Percentiles rank a stretch among this genome's conserved stretches.
phyloP scores from a whole-genome alignment of 306 rosid genomes.

The Canavalia gladiata region DNA sequence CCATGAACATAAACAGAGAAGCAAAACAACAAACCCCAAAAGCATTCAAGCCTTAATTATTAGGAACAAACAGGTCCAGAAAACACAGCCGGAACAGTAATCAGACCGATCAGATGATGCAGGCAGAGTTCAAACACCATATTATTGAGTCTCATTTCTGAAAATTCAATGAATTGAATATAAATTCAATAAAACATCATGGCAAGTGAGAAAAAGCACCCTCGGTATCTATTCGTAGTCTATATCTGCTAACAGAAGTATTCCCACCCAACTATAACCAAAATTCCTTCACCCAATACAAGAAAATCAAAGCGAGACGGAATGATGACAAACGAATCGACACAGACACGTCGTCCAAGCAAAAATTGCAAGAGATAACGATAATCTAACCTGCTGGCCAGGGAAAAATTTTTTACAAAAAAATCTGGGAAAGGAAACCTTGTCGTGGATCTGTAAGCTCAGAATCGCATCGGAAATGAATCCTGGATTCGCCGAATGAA shows the following conservation, averaged over 20 bases:
- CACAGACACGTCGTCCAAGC: neutral
- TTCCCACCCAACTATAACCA: constrained; percentile 14
- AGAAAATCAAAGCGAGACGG: constrained; percentile 25
- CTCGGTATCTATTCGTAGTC: neutral
- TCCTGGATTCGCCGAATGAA: constrained; percentile 41
- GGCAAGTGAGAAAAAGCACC: neutral
- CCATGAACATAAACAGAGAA: neutral
- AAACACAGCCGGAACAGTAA: constrained; percentile 19
- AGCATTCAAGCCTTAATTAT: constrained; percentile 7
- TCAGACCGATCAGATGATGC: neutral
- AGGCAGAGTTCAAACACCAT: constrained; percentile 23
- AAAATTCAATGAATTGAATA: constrained; percentile 11
- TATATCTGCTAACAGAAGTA: constrained; percentile 17
- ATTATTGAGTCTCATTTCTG: neutral
- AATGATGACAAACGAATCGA: neutral
- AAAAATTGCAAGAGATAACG: constrained; percentile 8
- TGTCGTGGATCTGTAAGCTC: constrained; percentile 61
- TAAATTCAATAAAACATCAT: constrained; percentile 21
- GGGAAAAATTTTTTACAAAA: constrained; percentile 31
- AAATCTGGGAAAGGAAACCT: constrained; percentile 55
- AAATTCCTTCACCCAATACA: constrained; percentile 4
- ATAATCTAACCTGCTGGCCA: constrained; percentile 53
- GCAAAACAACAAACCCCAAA: neutral
- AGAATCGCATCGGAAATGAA: constrained; percentile 63
- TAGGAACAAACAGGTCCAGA: neutral